phyloP scores from a whole-genome alignment of 1,284 basidiomycete genomes.

The Entoloma clypeatum region DNA sequence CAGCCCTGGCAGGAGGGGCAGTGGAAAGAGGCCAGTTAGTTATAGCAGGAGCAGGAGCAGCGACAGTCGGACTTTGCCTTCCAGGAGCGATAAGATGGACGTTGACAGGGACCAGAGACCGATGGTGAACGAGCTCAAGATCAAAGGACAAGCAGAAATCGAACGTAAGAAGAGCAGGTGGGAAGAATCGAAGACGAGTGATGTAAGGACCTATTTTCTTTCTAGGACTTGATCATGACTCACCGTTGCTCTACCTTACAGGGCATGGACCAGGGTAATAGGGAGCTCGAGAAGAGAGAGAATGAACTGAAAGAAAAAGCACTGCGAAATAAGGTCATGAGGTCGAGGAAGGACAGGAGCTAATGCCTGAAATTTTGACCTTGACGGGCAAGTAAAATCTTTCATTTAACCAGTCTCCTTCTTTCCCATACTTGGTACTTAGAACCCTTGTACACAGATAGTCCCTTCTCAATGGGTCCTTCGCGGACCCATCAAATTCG shows the following conservation, averaged over 20 bases:
- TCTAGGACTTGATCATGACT: slow-evolving; percentile 12
- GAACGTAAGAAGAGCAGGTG: slow-evolving; percentile 49
- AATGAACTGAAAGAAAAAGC: slow-evolving; percentile 75
- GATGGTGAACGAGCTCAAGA: slow-evolving; percentile 51
- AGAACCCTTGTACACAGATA: slow-evolving; percentile 17
- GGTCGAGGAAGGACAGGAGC: slow-evolving; percentile 51
- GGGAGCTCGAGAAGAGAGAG: slow-evolving; percentile 58
- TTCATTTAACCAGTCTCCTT: slow-evolving; percentile 6
- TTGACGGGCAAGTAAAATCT: slow-evolving; percentile 17
- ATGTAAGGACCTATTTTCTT: slow-evolving; percentile 22
- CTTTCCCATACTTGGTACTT: slow-evolving; percentile 13
- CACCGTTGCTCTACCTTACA: slow-evolving; percentile 15
- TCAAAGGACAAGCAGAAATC: slow-evolving; percentile 63
- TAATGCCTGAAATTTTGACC: slow-evolving; percentile 8
- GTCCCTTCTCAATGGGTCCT: no score
- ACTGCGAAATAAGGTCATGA: slow-evolving; percentile 75
- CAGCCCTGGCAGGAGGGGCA: slow-evolving; percentile 22
- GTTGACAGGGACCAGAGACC: slow-evolving; percentile 33
- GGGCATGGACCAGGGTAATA: slow-evolving; percentile 18
- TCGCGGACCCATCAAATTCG: no score
- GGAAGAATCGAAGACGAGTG: slow-evolving; percentile 36
- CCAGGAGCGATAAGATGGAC: slow-evolving; percentile 39
- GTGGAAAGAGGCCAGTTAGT: slow-evolving; percentile 23
- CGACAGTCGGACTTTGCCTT: slow-evolving; percentile 14
- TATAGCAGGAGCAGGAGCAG: slow-evolving; percentile 21